phyloP scores from a whole-genome alignment of 176 grass and related monocot genomes.

The Eleusine indica region DNA sequence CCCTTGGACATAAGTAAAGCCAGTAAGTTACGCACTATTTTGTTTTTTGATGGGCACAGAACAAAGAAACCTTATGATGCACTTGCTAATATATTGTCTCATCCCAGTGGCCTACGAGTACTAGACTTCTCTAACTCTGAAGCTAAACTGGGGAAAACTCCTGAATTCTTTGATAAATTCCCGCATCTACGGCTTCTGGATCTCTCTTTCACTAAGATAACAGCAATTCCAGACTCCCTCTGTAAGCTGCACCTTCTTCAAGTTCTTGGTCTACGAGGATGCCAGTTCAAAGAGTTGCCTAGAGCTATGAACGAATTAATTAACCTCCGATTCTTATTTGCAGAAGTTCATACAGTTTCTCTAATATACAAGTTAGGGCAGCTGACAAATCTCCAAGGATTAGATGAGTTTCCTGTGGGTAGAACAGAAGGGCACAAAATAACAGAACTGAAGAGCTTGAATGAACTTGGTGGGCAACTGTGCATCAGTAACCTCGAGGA shows the following conservation, averaged over 20 bases:
- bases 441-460: slow-evolving; percentile 42
- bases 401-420: slow-evolving; percentile 43
- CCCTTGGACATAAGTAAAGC: not conserved
- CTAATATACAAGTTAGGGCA: slow-evolving; percentile 46
- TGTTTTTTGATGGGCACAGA: slow-evolving; percentile 46
- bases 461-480: slow-evolving; percentile 37
- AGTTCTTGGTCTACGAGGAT: slow-evolving; percentile 42
- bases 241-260: slow-evolving; percentile 35
- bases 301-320: slow-evolving; percentile 35
- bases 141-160: not conserved
- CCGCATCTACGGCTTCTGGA: slow-evolving; percentile 38
- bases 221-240: slow-evolving; percentile 21
- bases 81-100: slow-evolving; percentile 26
- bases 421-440: slow-evolving; percentile 36
- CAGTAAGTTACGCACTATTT: slow-evolving; percentile 20
- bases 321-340: slow-evolving; percentile 41
- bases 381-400: slow-evolving; percentile 36
- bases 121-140: slow-evolving; percentile 37
- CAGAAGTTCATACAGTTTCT: slow-evolving; percentile 24
- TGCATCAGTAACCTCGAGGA: slow-evolving; percentile 37
- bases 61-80: slow-evolving; percentile 2
- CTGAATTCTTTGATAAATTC: slow-evolving; percentile 9
- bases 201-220: slow-evolving; percentile 40
- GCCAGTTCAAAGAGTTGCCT: slow-evolving; percentile 32
- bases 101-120: slow-evolving; percentile 17